These are phyloP conservation scores for Thermomucor indicae-seudaticae DNA, from an alignment of 371 early-diverging fungal species.

Conservation along the genomic window DNA sequence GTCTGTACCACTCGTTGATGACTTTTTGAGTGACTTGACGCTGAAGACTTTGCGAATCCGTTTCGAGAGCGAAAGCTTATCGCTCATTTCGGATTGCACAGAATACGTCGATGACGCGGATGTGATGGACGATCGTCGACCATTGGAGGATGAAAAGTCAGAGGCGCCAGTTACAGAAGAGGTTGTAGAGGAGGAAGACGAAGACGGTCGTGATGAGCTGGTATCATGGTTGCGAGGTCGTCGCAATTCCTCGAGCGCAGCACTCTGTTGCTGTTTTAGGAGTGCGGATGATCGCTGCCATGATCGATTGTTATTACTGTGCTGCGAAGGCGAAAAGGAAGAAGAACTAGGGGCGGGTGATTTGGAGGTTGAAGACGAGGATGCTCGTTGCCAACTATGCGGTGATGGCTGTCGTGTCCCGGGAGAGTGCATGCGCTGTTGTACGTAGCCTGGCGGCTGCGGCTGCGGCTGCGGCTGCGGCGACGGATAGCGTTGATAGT, in stretches of 20 bases:
- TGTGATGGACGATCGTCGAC: not conserved
- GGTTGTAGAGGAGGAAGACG: not conserved
- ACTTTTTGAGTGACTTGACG: not conserved
- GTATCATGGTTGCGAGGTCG: not conserved
- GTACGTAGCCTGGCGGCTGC: not conserved
- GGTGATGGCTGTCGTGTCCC: not conserved
- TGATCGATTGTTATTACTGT: not conserved
- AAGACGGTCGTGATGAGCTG: not conserved
- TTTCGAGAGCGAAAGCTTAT: not conserved
- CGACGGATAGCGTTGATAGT: not conserved
- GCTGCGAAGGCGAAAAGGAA: not conserved
- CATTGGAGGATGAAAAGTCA: not conserved
- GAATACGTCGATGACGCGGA: not conserved
- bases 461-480: not conserved
- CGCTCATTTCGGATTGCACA: not conserved
- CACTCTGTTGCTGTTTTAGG: not conserved
- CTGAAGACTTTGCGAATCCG: not conserved
- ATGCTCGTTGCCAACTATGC: not conserved
- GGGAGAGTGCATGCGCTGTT: not conserved
- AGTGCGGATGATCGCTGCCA: no score
- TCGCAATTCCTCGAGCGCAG: no score
- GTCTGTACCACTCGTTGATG: not conserved
- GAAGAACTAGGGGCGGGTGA: not conserved
- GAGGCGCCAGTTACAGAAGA: not conserved
- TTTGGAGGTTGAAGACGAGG: not conserved